Conservation (phyloP, 495 filamentous ascomycete species). For the Paragyromitra xinjiangensis region DNA sequence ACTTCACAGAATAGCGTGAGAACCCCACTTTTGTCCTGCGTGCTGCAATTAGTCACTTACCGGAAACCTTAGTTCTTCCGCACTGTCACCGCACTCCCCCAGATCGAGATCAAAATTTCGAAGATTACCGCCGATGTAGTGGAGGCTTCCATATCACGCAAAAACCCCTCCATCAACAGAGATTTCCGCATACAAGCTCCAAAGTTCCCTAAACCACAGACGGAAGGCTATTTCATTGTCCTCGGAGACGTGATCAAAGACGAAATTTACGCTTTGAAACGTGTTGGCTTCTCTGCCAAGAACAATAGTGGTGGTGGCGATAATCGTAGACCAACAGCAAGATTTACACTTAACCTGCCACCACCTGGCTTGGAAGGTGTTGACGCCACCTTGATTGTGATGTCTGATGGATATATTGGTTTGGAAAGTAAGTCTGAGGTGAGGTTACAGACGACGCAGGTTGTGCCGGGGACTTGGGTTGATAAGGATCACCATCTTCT, state of each 20-base stretch:
- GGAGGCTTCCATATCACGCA: constrained; percentile 70
- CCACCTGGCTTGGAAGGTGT: constrained; percentile 44
- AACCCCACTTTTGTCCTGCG: background rate
- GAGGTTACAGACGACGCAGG: constrained; percentile 48
- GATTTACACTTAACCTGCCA: constrained; percentile 52
- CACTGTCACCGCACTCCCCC: constrained; percentile 70
- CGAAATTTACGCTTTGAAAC: constrained; percentile 84
- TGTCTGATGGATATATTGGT: constrained; percentile 56
- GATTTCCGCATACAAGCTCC: constrained; percentile 83
- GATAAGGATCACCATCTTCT: constrained; percentile 48
- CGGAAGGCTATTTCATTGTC: constrained; percentile 90
- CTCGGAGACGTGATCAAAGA: constrained; percentile 71
- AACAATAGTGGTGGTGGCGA: constrained; percentile 48
- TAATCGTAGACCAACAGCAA: constrained; percentile 32
- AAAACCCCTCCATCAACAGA: constrained; percentile 69
- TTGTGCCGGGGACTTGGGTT: constrained; percentile 48
- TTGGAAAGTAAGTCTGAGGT: constrained; percentile 46
- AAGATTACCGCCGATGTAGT: constrained; percentile 69
- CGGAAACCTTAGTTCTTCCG: constrained; percentile 64
- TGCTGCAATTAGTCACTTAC: constrained; percentile 1
- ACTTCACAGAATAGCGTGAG: constrained; percentile 33
- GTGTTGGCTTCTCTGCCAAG: constrained; percentile 74
- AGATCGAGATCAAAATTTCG: constrained; percentile 70
- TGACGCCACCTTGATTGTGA: constrained; percentile 40
- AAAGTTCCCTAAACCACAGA: constrained; percentile 90